Evolutionary conservation across 2,329 filamentous ascomycete species (phyloP).

Genomic region (Penicillium fuscoglaucum): DNA sequence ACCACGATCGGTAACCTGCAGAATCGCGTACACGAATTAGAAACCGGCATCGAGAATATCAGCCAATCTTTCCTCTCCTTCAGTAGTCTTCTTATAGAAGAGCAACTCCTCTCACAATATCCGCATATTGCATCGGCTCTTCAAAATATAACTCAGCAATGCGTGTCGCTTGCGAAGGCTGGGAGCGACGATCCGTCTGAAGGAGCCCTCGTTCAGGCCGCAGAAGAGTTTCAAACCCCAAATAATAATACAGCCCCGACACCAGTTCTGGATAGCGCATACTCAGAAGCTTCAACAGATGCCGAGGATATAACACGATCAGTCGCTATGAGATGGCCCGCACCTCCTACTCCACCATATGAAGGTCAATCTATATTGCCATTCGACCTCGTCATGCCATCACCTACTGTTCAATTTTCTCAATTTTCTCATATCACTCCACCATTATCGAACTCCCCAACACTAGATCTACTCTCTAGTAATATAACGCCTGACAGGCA

Average conservation of each 20-base stretch:
- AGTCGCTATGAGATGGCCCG: not conserved
- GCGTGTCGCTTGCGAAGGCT: constrained; percentile 24
- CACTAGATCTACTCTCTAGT: constrained; percentile 1
- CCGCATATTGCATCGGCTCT: constrained; percentile 23
- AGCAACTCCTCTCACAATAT: constrained; percentile 16
- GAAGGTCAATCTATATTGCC: constrained; percentile 19
- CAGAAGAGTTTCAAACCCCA: not conserved
- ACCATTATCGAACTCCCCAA: constrained; percentile 1
- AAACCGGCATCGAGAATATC: constrained; percentile 26
- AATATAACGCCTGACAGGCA: constrained; percentile 8
- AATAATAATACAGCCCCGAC: constrained; percentile 5
- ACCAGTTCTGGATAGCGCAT: constrained; percentile 2
- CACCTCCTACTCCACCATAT: constrained; percentile 19
- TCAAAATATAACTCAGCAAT: constrained; percentile 27
- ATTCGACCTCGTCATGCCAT: constrained; percentile 18
- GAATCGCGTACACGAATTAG: constrained; percentile 25
- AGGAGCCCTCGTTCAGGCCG: not conserved
- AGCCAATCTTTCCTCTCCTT: constrained; percentile 30
- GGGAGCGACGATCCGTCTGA: constrained; percentile 17
- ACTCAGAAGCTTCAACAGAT: constrained; percentile 2
- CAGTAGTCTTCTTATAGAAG: constrained; percentile 27
- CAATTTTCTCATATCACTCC: constrained; percentile 1
- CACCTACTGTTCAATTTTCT: constrained; percentile 7
- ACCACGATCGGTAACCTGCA: constrained; percentile 28
- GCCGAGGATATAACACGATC: constrained; percentile 12